These are phyloP conservation scores for Mucor mucedo DNA, from an alignment of 371 early-diverging fungal genomes.

Conservation along the genomic window DNA sequence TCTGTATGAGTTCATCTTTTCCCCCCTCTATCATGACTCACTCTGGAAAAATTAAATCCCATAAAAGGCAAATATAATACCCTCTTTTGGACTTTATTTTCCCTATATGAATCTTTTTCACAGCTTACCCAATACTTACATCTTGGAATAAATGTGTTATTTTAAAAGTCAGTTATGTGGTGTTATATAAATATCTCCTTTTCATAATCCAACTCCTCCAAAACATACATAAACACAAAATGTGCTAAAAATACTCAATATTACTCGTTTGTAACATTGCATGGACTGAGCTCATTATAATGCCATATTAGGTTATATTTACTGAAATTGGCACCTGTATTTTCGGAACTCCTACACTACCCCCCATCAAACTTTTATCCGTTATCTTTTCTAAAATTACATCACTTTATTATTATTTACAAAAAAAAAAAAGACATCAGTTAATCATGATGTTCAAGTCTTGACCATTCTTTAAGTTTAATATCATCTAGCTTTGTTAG, in stretches of 20 bases:
- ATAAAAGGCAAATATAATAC: constrained; percentile 12
- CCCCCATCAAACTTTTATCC: background rate
- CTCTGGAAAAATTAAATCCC: constrained; percentile 15
- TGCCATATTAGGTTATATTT: constrained; percentile 3
- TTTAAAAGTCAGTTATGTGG: no score
- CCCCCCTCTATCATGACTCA: background rate
- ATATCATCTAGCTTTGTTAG: constrained; percentile 43
- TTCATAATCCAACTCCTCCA: no score
- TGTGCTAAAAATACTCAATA: background rate
- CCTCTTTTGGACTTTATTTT: background rate
- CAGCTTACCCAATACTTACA: background rate
- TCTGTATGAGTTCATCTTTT: background rate
- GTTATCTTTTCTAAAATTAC: background rate
- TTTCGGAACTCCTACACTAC: no score
- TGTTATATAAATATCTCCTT: background rate
- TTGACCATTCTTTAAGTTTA: constrained; percentile 54
- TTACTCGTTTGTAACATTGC: background rate
- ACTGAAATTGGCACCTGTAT: background rate
- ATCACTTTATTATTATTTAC: background rate
- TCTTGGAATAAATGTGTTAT: no score
- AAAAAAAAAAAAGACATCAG: background rate
- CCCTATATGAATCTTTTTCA: background rate
- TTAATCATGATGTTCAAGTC: constrained; percentile 20
- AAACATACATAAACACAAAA: background rate
- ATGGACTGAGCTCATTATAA: background rate